Evolutionary conservation across 1,284 basidiomycete species (phyloP), one percentile per base, ranked within the genome.

Genomic region (Tilletia setariae): DNA sequence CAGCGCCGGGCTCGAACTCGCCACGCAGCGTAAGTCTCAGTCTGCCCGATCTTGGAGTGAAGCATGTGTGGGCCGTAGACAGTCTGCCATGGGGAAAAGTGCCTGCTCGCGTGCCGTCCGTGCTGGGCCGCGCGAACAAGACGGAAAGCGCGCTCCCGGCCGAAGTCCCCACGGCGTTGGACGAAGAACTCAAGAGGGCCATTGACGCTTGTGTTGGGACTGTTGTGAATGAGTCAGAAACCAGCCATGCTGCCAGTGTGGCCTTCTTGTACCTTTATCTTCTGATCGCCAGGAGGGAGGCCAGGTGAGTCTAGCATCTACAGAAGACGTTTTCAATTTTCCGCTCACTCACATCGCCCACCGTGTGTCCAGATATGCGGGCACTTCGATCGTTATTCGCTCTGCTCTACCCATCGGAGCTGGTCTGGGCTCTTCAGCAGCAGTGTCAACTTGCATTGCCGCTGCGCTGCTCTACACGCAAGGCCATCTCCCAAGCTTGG

Each of bases 371-470:
- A 83, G 80, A 15, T 75, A 75, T 21, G 49, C 71, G 47, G 76
- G 63, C 21, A 44, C 16, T 32, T 43, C 90, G 68, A 91, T 95
- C 80, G 88, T 89, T 40, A 87, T 90, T 49, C 92, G 95, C 63
- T 91, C 94, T 47, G 91, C 93, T n/a, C 87, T 98, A 11, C 96
- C 96, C n/a, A 91, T 98, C 72, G 91, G 93, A n/a, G 96, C 96
- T 8, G 96, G 96, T 49, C 89, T 98, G 61, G 96, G 96, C 35
- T 98, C 95, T 16, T 97, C 93, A 25, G 96, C 96, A 1, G 94
- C 96, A 7, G 96, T 91, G 84, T 95, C 93, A 3, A 88, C 90
- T 16, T 96, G 94, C 82, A 85, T 92, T 49, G 89, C 93, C 2
- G 89, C 91, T 0, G 86, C 92, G 2, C 85, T 97, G 59, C 87